phyloP scores from a whole-genome alignment of 2,329 filamentous ascomycete genomes.

The Aspergillus pseudoviridinutans region DNA sequence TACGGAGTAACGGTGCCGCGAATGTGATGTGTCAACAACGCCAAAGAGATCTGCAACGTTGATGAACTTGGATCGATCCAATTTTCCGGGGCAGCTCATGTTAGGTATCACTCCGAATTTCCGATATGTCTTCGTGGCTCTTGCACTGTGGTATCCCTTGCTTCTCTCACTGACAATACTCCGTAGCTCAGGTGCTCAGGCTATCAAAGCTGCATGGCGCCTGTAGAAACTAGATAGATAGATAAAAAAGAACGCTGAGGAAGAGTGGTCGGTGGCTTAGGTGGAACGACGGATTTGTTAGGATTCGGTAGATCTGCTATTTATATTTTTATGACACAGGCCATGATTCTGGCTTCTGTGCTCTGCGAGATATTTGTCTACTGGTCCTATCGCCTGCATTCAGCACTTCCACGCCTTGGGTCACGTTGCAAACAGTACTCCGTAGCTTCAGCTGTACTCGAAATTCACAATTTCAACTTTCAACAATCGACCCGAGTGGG shows the following conservation, averaged over 20 bases:
- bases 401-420: not conserved
- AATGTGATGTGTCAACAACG: not conserved
- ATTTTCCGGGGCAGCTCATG: not conserved
- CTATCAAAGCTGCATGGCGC: not conserved
- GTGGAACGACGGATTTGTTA: not conserved
- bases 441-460: not conserved
- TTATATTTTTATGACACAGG: no score
- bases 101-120: not conserved
- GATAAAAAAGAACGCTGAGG: no score
- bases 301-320: not conserved
- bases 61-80: not conserved
- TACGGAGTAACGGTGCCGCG: no score
- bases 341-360: no score
- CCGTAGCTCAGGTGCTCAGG: not conserved
- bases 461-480: not conserved
- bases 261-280: not conserved
- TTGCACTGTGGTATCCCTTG: not conserved
- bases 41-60: no score
- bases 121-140: no score
- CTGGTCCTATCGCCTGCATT: not conserved
- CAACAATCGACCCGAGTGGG: not conserved
- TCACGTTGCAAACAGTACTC: not conserved
- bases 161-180: not conserved
- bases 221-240: no score
- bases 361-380: no score